Conservation (phyloP, 257 asterid species). For the Lycium barbarum region DNA sequence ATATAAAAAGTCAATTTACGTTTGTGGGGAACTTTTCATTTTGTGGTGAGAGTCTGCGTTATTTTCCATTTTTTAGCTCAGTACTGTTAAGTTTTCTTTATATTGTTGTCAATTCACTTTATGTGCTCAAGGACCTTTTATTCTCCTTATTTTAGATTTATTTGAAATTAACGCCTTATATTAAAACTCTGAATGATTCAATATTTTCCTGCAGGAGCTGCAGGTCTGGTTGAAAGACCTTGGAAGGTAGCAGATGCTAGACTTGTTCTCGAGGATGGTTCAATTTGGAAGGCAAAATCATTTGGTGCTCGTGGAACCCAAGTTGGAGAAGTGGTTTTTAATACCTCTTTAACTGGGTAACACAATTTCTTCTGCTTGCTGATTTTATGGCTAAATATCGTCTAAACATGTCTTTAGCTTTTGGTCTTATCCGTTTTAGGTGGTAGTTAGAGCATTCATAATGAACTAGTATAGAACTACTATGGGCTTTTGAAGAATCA, state of each 20-base stretch:
- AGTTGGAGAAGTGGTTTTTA: constrained; percentile 98
- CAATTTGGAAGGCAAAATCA: constrained; percentile 94
- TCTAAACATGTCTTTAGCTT: background rate
- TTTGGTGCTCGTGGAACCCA: constrained; percentile 99
- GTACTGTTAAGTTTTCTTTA: background rate
- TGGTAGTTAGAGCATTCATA: background rate
- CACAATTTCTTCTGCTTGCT: background rate
- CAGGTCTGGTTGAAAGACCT: constrained; percentile 68
- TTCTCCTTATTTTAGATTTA: background rate
- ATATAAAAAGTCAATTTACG: background rate
- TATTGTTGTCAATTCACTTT: background rate
- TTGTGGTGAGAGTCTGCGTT: background rate
- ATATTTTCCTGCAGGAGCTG: constrained; percentile 19
- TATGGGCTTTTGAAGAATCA: background rate
- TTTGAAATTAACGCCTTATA: background rate
- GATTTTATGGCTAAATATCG: background rate
- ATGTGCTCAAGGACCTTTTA: constrained; percentile 11
- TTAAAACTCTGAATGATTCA: constrained; percentile 9
- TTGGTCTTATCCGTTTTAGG: background rate
- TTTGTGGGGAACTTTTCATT: background rate
- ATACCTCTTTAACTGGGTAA: constrained; percentile 97
- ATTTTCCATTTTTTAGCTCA: background rate
- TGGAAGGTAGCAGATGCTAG: constrained; percentile 98
- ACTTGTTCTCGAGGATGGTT: constrained; percentile 93
- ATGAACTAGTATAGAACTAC: background rate